Evolutionary conservation across 208 protist genomes (phyloP), one percentile per base, ranked within the genome.

Genomic region (Leishmania lainsoni): DNA sequence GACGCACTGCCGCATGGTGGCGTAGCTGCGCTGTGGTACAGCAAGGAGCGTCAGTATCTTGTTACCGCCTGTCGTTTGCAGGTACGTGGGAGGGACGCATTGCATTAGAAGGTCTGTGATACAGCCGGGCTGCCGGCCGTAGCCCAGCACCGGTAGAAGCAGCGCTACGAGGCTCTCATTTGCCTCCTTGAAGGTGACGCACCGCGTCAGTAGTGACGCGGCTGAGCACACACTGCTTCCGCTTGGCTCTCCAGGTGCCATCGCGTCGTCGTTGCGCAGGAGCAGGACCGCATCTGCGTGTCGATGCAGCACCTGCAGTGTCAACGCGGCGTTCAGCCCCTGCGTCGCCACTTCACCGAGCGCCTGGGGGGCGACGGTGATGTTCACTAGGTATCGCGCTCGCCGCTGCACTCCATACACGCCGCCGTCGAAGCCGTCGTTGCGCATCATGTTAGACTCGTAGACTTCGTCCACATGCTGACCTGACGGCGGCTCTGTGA

Each of bases 151-250:
- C 8, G 94, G 93, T 69, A 96, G 85, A 68, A 97, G 78, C 61
- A 94, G 69, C 48, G 91, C 83, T 5, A 96, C 89, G 32, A 97
- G 87, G 8, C 95, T 86, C 85, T 96, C 93, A 75, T 97, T 97
- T 4, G 87, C 90, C 80, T 96, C 91, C 70, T 90, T 89, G 82
- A 96, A 97, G 22, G 94, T 96, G 29, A 83, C 63, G 81, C 92
- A 96, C 5, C 86, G 85, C 22, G 56, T 81, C 17, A 95, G 54
- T 35, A 91, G 65, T 0, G 88, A 86, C 16, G 73, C 77, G 14
- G 80, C 83, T 3, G 76, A 72, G 56, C 79, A 83, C 10, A 83
- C 81, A 73, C 85, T 89, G 78, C 76, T 85, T 22, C 78, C 72
- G 3, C 6, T 71, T 26, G 63, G 70, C 56, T 91, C 85, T 3